Evolutionary conservation across 495 filamentous ascomycete species (phyloP), one percentile per base, ranked within the genome.

Genomic region (Trichocladium antarcticum): DNA sequence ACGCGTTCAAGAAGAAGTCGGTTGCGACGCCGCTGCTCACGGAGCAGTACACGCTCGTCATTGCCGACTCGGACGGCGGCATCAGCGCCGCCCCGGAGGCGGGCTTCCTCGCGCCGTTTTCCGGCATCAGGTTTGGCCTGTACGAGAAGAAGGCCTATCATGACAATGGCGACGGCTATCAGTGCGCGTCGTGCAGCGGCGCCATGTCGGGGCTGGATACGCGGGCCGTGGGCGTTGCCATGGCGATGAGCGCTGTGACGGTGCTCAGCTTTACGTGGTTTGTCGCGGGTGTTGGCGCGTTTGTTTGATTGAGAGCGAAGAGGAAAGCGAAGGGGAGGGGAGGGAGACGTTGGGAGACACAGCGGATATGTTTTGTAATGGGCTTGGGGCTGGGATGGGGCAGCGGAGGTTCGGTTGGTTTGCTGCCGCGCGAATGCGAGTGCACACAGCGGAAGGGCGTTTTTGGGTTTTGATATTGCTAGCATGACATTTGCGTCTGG

Each of bases 191-290:
- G 15, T 95, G 89, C 73, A 86, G 69, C 65, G 76, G 69, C 19
- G 88, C 84, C 8, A 49, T 84, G 24, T 79, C 79, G 37, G 38
- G 43, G 15, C 69, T 79, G 53, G 82, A 89, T 37, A 68, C 69
- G 35, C 74, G 80, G 49, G 82, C 81, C 3, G 55, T 97, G 7
- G 79, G 82, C 38, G 84, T 87, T 50, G 74, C 84, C 45, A 46
- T 90, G 38, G 76, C 78, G 42, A 93, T 93, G 85, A 78, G 75
- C 36, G 51, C 75, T 16, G 68, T 92, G 38, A 95, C 89, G 7
- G 68, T 95, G 11, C 53, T 84, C 22, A 87, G 86, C 38, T 94
- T 95, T 62, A 85, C 85, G 42, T 95, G 87, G 84, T 96, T 95
- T 56, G 81, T 87, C 37, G 75, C 76, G 36, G 84, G 76, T 10